These are phyloP conservation scores for Oryza nivara DNA, from an alignment of 176 grass and related monocot species.

Conservation along the genomic window DNA sequence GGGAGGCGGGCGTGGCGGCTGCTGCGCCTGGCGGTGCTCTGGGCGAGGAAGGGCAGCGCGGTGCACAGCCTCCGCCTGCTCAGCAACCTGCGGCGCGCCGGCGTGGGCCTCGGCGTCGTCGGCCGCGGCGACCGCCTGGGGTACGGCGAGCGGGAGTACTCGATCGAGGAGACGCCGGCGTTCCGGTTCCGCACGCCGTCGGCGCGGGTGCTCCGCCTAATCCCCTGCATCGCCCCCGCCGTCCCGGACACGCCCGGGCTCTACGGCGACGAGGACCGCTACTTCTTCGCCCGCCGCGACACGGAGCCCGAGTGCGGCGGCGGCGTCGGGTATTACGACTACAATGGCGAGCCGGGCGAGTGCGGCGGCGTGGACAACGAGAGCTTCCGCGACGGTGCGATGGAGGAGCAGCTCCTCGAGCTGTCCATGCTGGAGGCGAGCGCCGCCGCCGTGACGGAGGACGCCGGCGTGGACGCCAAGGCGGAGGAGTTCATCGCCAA, in stretches of 20 bases:
- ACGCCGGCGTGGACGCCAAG: conserved; percentile 66
- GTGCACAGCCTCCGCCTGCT: conserved; percentile 66
- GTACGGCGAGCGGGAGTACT: conserved; percentile 77
- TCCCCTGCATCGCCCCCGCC: conserved; percentile 68
- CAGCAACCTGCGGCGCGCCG: conserved; percentile 46
- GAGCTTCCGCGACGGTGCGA: background rate
- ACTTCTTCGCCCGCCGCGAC: conserved; percentile 38
- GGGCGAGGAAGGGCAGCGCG: conserved; percentile 57
- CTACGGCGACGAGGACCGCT: conserved; percentile 47
- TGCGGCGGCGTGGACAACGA: background rate
- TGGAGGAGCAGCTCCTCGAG: conserved; percentile 35
- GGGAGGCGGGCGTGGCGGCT: conserved; percentile 64
- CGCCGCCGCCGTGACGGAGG: conserved; percentile 5
- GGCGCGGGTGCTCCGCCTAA: conserved; percentile 55
- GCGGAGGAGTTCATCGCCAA: conserved; percentile 88
- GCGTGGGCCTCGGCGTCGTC: background rate
- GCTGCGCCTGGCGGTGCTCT: conserved; percentile 63
- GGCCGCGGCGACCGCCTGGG: conserved; percentile 30
- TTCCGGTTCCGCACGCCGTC: conserved; percentile 77
- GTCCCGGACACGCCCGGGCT: conserved; percentile 45
- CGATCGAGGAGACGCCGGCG: conserved; percentile 79
- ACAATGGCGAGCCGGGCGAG: background rate
- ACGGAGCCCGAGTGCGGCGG: background rate
- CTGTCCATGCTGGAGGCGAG: conserved; percentile 22
- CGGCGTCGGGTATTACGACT: background rate